Evolutionary conservation across 495 filamentous ascomycete genomes (phyloP), one percentile per base, ranked within the genome.

Genomic region (Talaromyces liani): DNA sequence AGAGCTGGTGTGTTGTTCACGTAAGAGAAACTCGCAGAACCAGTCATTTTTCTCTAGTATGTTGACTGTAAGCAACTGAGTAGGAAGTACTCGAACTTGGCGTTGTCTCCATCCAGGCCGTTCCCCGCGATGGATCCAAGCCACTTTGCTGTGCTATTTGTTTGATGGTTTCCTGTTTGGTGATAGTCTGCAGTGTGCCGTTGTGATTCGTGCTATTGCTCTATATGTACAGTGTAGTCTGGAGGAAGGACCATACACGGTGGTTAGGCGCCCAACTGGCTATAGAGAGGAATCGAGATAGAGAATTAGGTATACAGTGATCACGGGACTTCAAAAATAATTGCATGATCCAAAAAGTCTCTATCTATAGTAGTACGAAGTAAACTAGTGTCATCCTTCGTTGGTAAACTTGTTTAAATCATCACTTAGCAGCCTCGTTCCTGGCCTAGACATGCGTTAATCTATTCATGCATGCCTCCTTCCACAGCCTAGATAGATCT

Each of bases 11-110:
- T 24, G 18, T 56, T 27, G 10, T 16, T 6, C 53, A 56, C 53
- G 53, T 56, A 56, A 56, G 18, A 56, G 22, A 56, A 56, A 56
- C 24, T 56, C 53, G 22, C 24, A 29, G 53, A 29, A 56, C 53
- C 53, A 56, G 53, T 56, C 53, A 16, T 56, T 54, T 54, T 51
- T 51, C 29, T 31, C 29, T 31, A 31, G 29, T 7, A 31, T n/a
- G 47, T 18, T 16, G 14, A 41, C 12, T 16, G 12, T 41, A 4
- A 14, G 36, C 36, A 10, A 10, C 36, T 16, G 36, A 41, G 14
- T 31, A 31, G 29, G 5, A 7, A 31, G 29, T 31, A 31, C 27
- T 29, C 3, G 29, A 16, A 41, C 36, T 41, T 41, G 36, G 36
- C 36, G 36, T n/a, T 41, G 36, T 41, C 36, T 41, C 36, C 36